Conservation (phyloP, 2,329 filamentous ascomycete genomes). For the Xylaria sp. region DNA sequence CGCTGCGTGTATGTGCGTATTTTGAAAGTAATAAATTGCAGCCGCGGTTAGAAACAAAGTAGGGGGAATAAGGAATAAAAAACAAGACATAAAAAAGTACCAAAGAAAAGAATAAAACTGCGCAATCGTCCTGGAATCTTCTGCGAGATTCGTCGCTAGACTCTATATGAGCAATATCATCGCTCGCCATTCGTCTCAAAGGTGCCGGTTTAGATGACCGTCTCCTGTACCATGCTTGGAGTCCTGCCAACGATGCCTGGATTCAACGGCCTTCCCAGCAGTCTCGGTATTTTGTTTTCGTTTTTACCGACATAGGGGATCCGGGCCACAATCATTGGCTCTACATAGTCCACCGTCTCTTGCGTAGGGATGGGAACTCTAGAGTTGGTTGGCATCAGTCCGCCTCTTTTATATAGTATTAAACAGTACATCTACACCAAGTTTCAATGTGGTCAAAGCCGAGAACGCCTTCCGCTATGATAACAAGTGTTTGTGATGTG, state of each 20-base stretch:
- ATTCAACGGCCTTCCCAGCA: constrained; percentile 32
- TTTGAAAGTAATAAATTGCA: constrained; percentile 24
- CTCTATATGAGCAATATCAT: constrained; percentile 38
- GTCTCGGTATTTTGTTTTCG: constrained; percentile 21
- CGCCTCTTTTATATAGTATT: constrained; percentile 58
- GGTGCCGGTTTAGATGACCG: constrained; percentile 30
- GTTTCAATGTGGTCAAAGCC: constrained; percentile 59
- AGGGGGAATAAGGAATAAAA: constrained; percentile 17
- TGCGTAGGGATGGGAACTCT: constrained; percentile 25
- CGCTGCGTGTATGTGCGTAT: constrained; percentile 25
- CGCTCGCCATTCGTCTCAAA: constrained; percentile 30
- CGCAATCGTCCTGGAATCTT: constrained; percentile 28
- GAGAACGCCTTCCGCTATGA: constrained; percentile 67
- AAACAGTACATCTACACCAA: constrained; percentile 64
- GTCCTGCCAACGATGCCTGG: constrained; percentile 28
- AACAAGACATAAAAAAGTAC: constrained; percentile 13
- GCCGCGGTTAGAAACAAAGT: constrained; percentile 12
- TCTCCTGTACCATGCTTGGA: constrained; percentile 30
- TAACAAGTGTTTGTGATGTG: constrained; percentile 47
- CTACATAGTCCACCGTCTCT: constrained; percentile 32
- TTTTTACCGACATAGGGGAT: constrained; percentile 26
- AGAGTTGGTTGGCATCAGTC: constrained; percentile 31
- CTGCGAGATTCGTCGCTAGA: constrained; percentile 32
- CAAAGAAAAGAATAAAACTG: constrained; percentile 31
- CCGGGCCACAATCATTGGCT: constrained; percentile 25